Evolutionary conservation across 1,284 basidiomycete genomes (phyloP).

Genomic region (Ustilago shanxiensis): DNA sequence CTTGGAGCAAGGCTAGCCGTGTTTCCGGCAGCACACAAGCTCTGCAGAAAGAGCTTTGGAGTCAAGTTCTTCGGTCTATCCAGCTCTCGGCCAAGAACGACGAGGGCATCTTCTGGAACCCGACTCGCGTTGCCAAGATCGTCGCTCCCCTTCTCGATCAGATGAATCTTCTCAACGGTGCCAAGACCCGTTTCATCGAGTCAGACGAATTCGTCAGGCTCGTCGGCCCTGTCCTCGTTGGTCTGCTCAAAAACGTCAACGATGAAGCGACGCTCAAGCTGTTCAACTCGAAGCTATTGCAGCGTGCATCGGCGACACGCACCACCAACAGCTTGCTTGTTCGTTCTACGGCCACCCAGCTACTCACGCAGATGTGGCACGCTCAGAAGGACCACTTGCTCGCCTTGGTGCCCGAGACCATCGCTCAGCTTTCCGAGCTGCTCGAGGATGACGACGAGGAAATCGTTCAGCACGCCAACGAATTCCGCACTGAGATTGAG

Average conservation of each 20-base stretch:
- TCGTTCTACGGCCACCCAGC: conserved; percentile 77
- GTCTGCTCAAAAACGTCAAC: conserved; percentile 75
- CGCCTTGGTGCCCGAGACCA: conserved; percentile 73
- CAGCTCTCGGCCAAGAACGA: conserved; percentile 82
- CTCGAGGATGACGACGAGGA: conserved; percentile 72
- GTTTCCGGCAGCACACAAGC: conserved; percentile 29
- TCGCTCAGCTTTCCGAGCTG: conserved; percentile 73
- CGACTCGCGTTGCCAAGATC: conserved; percentile 80
- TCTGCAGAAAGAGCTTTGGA: conserved; percentile 75
- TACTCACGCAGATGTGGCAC: conserved; percentile 81
- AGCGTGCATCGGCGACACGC: conserved; percentile 78
- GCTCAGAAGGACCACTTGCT: conserved; percentile 75
- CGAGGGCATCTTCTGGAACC: conserved; percentile 90
- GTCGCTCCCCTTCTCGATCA: conserved; percentile 77
- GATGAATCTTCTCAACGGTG: conserved; percentile 68
- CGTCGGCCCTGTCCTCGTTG: conserved; percentile 71
- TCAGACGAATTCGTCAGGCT: conserved; percentile 20
- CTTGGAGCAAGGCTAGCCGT: conserved; percentile 39
- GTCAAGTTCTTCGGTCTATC: conserved; percentile 77
- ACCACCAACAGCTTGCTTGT: conserved; percentile 24
- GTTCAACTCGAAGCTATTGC: conserved; percentile 85
- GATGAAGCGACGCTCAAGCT: conserved; percentile 78
- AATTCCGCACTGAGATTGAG: conserved; percentile 72
- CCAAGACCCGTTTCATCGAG: conserved; percentile 8
- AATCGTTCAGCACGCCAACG: conserved; percentile 71